Conservation (phyloP, 2,329 filamentous ascomycete genomes). For the Colletotrichum lupini region DNA sequence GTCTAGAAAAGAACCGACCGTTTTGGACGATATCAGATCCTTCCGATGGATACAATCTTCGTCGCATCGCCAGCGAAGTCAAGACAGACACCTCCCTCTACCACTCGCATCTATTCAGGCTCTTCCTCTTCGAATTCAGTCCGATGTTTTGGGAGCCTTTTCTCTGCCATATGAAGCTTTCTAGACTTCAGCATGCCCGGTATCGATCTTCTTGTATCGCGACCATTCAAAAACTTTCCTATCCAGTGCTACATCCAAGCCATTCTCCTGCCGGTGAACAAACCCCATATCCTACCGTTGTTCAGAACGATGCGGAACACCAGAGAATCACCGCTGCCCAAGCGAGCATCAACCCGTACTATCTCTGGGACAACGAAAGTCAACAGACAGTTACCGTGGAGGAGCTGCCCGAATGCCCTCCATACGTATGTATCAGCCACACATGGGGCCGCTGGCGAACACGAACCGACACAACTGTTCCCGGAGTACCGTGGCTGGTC, state of each 20-base stretch:
- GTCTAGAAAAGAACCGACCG: not conserved
- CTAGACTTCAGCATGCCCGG: not conserved
- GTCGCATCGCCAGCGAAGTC: not conserved
- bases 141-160: not conserved
- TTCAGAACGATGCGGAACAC: not conserved
- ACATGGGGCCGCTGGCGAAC: not conserved
- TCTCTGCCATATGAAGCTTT: not conserved
- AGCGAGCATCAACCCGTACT: not conserved
- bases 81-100: not conserved
- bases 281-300: not conserved
- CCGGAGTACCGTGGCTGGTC: not conserved
- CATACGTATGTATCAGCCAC: not conserved
- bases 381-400: not conserved
- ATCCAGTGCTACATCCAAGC: not conserved
- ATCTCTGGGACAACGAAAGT: not conserved
- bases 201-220: not conserved
- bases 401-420: not conserved
- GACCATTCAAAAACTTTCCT: not conserved
- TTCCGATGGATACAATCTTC: not conserved
- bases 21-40: not conserved
- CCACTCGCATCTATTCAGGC: not conserved
- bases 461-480: not conserved
- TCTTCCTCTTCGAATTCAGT: not conserved
- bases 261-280: not conserved
- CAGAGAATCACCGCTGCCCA: not conserved